Conservation (phyloP, 306 rosid genomes). For the Glycine latifolia region DNA sequence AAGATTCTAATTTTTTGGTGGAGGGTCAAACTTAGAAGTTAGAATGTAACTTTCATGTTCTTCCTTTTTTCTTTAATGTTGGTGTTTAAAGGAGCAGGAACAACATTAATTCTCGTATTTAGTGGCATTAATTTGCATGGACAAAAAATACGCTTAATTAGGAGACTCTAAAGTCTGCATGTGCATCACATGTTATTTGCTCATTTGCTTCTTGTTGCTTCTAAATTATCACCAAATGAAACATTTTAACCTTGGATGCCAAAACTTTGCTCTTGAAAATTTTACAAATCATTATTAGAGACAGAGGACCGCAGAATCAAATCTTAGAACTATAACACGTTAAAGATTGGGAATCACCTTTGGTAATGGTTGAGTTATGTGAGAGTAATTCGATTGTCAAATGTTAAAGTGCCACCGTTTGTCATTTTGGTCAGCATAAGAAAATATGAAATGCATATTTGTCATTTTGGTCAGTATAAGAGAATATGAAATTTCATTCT, state of each 20-base stretch:
- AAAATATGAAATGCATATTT: not conserved
- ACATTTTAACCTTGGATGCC: constrained; percentile 45
- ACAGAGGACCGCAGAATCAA: not conserved
- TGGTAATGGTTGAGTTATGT: not conserved
- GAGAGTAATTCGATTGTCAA: not conserved
- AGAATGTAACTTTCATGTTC: constrained; percentile 53
- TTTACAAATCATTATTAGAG: not conserved
- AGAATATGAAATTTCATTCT: constrained; percentile 33
- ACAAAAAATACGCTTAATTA: constrained; percentile 15
- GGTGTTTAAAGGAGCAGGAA: constrained; percentile 48
- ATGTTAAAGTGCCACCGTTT: not conserved
- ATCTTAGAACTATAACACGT: not conserved
- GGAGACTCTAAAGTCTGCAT: constrained; percentile 1
- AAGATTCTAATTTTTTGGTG: constrained; percentile 41
- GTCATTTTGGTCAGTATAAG: constrained; percentile 32
- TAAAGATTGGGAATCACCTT: constrained; percentile 23
- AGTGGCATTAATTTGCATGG: constrained; percentile 43
- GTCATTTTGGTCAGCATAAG: too few relatives aligned
- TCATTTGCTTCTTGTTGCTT: constrained; percentile 18
- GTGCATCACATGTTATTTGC: constrained; percentile 5
- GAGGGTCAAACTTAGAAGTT: constrained; percentile 60
- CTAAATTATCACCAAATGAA: not conserved
- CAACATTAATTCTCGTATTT: constrained; percentile 17
- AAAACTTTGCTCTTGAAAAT: constrained; percentile 26
- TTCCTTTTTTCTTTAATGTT: constrained; percentile 46